A percentile compares a stretch with the other conserved stretches of the same genome.
Conservation (phyloP, 257 asterid genomes). For the Solanum clarkiae region DNA sequence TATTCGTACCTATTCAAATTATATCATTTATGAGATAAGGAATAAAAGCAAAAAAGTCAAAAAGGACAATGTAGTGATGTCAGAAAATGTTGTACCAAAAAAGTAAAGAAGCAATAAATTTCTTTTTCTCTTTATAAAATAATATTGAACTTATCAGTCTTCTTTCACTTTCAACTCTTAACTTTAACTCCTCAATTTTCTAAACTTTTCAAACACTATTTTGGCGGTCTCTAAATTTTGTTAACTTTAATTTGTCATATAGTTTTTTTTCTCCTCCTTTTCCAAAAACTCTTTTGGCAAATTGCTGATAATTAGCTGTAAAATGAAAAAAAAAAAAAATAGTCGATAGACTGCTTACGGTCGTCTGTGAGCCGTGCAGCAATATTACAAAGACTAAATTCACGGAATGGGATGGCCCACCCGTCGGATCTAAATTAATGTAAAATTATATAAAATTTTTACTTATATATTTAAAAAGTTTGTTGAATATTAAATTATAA, state of each 20-base stretch:
- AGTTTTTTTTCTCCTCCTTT: no score
- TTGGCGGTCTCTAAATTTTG: background rate
- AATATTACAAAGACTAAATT: background rate
- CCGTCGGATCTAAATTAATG: no score
- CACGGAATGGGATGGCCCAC: background rate
- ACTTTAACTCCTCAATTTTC: background rate
- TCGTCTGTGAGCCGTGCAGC: background rate
- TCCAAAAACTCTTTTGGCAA: background rate
- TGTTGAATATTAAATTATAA: no score
- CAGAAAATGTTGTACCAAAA: background rate
- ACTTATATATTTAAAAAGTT: no score
- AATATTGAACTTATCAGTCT: background rate
- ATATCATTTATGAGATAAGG: background rate
- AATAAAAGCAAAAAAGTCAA: background rate
- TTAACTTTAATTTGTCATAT: background rate
- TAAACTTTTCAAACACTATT: background rate
- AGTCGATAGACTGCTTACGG: no score
- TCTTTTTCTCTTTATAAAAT: background rate
- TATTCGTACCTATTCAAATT: background rate
- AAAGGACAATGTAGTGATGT: background rate
- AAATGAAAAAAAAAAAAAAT: no score
- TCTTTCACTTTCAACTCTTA: background rate
- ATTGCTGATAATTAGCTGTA: background rate
- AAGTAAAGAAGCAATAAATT: background rate
- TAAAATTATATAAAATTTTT: no score